Evolutionary conservation across 768 basidiomycete genomes (phyloP).

Genomic region (Hygrophorus pudorinus): DNA sequence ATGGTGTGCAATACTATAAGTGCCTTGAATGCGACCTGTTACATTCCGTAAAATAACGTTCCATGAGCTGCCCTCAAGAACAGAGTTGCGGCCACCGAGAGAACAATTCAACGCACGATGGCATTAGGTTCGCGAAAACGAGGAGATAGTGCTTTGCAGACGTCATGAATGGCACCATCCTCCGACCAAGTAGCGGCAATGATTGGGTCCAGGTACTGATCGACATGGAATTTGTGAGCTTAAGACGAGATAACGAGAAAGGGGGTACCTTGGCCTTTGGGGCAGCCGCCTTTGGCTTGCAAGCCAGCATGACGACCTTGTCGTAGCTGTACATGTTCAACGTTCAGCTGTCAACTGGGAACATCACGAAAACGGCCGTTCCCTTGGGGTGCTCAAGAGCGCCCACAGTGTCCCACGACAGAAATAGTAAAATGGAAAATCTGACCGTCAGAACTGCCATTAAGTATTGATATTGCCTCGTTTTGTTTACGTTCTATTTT

Average conservation of each 20-base stretch:
- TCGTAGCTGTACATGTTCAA: constrained; percentile 65
- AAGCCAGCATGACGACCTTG: constrained; percentile 92
- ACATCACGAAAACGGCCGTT: too few relatives aligned
- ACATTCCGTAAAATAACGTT: neutral
- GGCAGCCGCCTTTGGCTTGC: constrained; percentile 92
- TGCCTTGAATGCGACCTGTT: constrained; percentile 96
- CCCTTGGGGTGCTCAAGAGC: too few relatives aligned
- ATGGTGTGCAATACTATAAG: constrained; percentile 92
- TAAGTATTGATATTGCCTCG: too few relatives aligned
- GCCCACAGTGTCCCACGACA: too few relatives aligned
- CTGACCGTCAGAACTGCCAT: too few relatives aligned
- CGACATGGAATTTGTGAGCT: constrained; percentile 1
- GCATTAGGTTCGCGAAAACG: constrained; percentile 88
- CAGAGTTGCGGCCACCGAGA: too few relatives aligned
- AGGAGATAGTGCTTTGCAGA: constrained; percentile 79
- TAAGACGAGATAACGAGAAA: constrained; percentile 1
- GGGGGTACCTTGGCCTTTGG: constrained; percentile 83
- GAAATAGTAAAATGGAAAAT: too few relatives aligned
- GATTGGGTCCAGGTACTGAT: constrained; percentile 91
- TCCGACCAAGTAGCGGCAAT: constrained; percentile 96
- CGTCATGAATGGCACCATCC: constrained; percentile 87
- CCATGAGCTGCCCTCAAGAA: neutral
- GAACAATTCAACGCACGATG: constrained; percentile 44
- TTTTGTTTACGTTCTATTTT: too few relatives aligned
- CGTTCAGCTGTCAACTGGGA: too few relatives aligned